These are phyloP conservation scores for Cladorrhinum sp. DNA, from an alignment of 2,329 filamentous ascomycete species.

Conservation along the genomic window DNA sequence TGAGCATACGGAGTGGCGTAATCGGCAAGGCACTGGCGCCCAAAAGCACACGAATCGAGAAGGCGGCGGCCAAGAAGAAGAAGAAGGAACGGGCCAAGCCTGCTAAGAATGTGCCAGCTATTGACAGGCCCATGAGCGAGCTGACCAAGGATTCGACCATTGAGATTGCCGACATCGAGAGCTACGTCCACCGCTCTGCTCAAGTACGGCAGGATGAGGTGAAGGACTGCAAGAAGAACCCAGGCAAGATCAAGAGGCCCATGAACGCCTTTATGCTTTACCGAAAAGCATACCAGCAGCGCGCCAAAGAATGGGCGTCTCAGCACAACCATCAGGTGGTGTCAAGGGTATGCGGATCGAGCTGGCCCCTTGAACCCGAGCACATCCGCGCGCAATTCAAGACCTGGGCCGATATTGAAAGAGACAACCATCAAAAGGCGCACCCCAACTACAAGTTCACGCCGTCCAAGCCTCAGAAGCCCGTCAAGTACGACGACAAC, in stretches of 20 bases:
- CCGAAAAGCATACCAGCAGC: constrained; percentile 84
- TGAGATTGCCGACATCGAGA: constrained; percentile 72
- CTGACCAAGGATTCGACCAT: constrained; percentile 63
- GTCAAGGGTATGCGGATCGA: constrained; percentile 79
- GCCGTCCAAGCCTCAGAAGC: constrained; percentile 65
- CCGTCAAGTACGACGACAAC: constrained; percentile 34
- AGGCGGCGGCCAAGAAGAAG: constrained; percentile 37
- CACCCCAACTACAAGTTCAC: constrained; percentile 95
- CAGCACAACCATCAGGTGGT: constrained; percentile 94
- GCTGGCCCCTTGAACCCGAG: constrained; percentile 80
- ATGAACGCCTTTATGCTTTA: constrained; percentile 99
- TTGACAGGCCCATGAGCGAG: constrained; percentile 67
- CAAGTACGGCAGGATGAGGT: constrained; percentile 68
- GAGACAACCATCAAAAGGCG: constrained; percentile 77
- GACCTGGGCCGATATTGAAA: constrained; percentile 73
- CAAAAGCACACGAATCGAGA: constrained; percentile 33
- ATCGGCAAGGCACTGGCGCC: constrained; percentile 29
- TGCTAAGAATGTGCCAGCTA: constrained; percentile 48
- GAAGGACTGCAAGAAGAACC: constrained; percentile 64
- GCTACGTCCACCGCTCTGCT: constrained; percentile 70
- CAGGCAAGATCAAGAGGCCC: constrained; percentile 79
- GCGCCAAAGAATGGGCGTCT: constrained; percentile 75
- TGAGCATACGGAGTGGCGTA: constrained; percentile 39
- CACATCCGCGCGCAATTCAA: constrained; percentile 73
- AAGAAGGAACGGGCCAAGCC: constrained; percentile 42